A percentile compares a stretch with the other conserved stretches of the same genome.
phyloP scores from a whole-genome alignment of 176 grass and related monocot genomes.

The Thinopyrum elongatum region DNA sequence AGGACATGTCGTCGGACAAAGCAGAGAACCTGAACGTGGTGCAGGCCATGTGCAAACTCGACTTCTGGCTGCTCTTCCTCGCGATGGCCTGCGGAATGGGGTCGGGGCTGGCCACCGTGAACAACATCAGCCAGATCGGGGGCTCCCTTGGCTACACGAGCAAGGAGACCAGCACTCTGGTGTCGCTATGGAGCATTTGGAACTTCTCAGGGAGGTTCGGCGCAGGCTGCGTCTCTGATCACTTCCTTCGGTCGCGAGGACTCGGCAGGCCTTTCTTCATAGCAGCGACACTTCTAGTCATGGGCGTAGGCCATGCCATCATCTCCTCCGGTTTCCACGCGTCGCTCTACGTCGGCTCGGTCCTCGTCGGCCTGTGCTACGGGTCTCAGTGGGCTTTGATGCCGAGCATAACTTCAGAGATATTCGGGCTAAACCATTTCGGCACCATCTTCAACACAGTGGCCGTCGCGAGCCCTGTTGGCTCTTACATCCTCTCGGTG shows the following conservation, averaged over 20 bases:
- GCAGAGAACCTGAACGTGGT: conserved; percentile 47
- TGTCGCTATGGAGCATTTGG: conserved; percentile 79
- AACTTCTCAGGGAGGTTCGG: conserved; percentile 72
- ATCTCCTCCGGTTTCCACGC: conserved; percentile 55
- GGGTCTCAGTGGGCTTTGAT: conserved; percentile 74
- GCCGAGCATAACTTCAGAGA: conserved; percentile 74
- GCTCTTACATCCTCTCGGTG: conserved; percentile 73
- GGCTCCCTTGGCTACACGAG: conserved; percentile 57
- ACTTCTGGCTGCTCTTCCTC: conserved; percentile 73
- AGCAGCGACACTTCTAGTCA: conserved; percentile 34
- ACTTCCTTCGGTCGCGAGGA: conserved; percentile 46
- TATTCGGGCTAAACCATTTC: conserved; percentile 66
- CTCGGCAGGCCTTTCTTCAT: conserved; percentile 57
- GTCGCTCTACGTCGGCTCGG: conserved; percentile 58
- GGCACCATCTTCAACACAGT: conserved; percentile 75
- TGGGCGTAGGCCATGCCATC: conserved; percentile 53
- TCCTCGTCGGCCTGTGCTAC: conserved; percentile 67
- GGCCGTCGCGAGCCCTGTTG: conserved; percentile 63
- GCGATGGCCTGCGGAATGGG: conserved; percentile 77
- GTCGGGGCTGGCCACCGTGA: conserved; percentile 71
- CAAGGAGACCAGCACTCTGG: conserved; percentile 54
- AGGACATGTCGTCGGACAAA: conserved; percentile 22
- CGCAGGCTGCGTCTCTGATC: conserved; percentile 51
- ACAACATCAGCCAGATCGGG: conserved; percentile 86
- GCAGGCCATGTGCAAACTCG: conserved; percentile 50